Percentiles rank a stretch among this genome's conserved stretches.
Conservation (phyloP, 1,284 basidiomycete species). For the Exsudoporus floridanus region DNA sequence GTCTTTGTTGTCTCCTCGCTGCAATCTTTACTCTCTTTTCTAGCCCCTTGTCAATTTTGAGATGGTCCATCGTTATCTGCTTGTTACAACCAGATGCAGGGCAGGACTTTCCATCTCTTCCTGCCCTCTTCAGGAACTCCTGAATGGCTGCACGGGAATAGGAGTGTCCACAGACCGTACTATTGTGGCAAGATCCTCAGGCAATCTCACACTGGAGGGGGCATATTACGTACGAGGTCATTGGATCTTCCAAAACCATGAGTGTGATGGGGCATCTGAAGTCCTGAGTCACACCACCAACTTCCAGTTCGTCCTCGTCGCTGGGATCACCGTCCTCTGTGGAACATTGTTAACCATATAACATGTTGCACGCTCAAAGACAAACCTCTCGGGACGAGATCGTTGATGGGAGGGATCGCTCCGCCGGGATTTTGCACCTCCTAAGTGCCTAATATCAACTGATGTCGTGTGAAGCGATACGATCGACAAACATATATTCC, state of each 20-base stretch:
- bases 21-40: conserved; percentile 60
- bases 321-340: conserved; percentile 73
- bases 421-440: conserved; percentile 65
- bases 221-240: conserved; percentile 62
- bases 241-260: conserved; percentile 60
- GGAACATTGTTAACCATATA: conserved; percentile 2
- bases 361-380: background rate
- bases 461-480: background rate
- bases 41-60: conserved; percentile 54
- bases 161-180: conserved; percentile 66
- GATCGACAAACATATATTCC: conserved; percentile 59
- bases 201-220: conserved; percentile 1
- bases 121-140: conserved; percentile 47
- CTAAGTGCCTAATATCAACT: conserved; percentile 37
- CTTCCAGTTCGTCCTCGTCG: conserved; percentile 76
- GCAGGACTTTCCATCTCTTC: conserved; percentile 47
- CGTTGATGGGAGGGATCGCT: conserved; percentile 75
- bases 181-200: conserved; percentile 31
- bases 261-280: conserved; percentile 81
- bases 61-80: conserved; percentile 49
- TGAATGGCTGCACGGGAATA: conserved; percentile 65
- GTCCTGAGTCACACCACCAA: conserved; percentile 79
- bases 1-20: conserved; percentile 48
- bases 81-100: conserved; percentile 71
- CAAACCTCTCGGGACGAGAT: conserved; percentile 69